A percentile compares a stretch with the other conserved stretches of the same genome.
These are phyloP conservation scores for Ganoderma boninense DNA, from an alignment of 1,284 basidiomycete species.

Conservation along the genomic window DNA sequence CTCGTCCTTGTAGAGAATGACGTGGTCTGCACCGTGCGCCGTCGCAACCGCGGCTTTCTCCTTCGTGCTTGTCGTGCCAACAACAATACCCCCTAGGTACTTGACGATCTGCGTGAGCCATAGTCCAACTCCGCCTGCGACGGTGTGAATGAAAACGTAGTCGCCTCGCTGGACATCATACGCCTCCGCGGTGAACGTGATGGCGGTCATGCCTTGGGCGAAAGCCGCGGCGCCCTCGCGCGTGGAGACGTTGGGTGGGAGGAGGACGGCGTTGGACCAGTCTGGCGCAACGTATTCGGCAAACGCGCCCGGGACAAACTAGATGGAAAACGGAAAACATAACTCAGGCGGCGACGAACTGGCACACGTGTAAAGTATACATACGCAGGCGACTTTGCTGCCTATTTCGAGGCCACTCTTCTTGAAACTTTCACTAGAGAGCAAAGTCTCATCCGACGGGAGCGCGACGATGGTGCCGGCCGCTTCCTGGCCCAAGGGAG, in stretches of 20 bases:
- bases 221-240: slow-evolving; percentile 71
- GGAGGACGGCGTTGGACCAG: slow-evolving; percentile 56
- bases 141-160: slow-evolving; percentile 84
- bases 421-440: slow-evolving; percentile 66
- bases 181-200: slow-evolving; percentile 62
- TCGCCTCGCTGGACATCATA: slow-evolving; percentile 85
- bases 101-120: slow-evolving; percentile 69
- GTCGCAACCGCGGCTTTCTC: slow-evolving; percentile 88
- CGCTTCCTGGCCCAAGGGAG: slow-evolving; percentile 81
- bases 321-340: background rate
- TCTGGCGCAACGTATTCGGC: slow-evolving; percentile 36
- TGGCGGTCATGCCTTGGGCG: slow-evolving; percentile 31
- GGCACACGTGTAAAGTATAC: slow-evolving; percentile 47
- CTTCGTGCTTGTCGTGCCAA: slow-evolving; percentile 93
- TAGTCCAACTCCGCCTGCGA: slow-evolving; percentile 85
- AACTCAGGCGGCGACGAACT: no score
- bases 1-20: slow-evolving; percentile 83
- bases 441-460: slow-evolving; percentile 64
- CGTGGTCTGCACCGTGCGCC: slow-evolving; percentile 85
- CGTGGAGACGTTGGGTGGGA: slow-evolving; percentile 66
- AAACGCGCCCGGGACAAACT: slow-evolving; percentile 45
- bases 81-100: slow-evolving; percentile 86
- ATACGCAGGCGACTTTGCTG: slow-evolving; percentile 68
- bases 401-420: slow-evolving; percentile 66
- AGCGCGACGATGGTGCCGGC: slow-evolving; percentile 80